These are phyloP conservation scores for Arthroderma sp. DNA, from an alignment of 2,329 filamentous ascomycete genomes.

Conservation along the genomic window DNA sequence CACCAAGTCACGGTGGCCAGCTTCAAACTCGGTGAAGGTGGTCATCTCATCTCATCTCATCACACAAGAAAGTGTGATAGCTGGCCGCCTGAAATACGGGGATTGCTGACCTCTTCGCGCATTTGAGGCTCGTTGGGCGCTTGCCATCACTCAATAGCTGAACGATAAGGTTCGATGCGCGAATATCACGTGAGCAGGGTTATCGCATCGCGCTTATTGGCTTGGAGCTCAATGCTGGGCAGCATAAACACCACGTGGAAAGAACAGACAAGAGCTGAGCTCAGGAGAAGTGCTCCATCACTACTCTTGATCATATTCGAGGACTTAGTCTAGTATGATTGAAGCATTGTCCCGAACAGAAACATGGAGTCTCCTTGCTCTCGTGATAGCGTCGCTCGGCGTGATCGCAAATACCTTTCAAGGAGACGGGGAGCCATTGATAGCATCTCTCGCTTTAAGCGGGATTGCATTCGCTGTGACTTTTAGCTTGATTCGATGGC, in stretches of 20 bases:
- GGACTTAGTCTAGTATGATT: conserved; percentile 18
- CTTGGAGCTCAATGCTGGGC: no score
- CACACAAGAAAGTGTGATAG: no score
- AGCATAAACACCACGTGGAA: no score
- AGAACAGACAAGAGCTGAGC: no score
- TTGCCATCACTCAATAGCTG: no score
- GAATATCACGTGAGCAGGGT: no score
- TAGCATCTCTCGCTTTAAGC: conserved; percentile 78
- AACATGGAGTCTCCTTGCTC: conserved; percentile 44
- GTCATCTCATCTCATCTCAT: conserved; percentile 16
- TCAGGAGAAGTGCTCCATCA: no score
- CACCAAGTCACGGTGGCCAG: conserved; percentile 50
- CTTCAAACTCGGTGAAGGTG: conserved; percentile 31
- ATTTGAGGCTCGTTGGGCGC: no score
- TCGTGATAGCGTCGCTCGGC: conserved; percentile 56
- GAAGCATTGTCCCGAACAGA: conserved; percentile 39
- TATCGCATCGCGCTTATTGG: no score
- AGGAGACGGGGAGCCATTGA: conserved; percentile 74
- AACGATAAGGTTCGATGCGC: no score
- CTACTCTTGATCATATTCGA: no score
- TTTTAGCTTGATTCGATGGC: conserved; percentile 84
- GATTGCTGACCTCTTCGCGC: not conserved
- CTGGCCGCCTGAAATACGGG: not conserved
- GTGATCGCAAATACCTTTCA: conserved; percentile 63
- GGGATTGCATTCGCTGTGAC: conserved; percentile 68